Evolutionary conservation across 495 filamentous ascomycete species (phyloP).

Genomic region (Articulospora tetracladia): DNA sequence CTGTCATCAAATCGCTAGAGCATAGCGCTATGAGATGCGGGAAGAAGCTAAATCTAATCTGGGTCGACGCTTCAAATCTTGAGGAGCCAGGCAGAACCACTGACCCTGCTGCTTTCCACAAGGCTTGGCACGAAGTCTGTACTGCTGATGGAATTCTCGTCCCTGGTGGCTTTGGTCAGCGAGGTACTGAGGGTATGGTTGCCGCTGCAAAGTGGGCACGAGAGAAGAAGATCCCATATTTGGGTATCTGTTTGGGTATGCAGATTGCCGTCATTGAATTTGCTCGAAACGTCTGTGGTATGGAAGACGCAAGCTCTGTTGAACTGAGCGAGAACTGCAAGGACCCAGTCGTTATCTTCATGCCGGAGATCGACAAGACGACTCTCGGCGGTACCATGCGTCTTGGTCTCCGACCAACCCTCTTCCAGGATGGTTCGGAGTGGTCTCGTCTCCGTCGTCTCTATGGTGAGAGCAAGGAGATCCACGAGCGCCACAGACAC

Average conservation of each 20-base stretch:
- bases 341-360: constrained; percentile 44
- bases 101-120: constrained; percentile 73
- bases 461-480: constrained; percentile 57
- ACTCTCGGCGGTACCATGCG: constrained; percentile 91
- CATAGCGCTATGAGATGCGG: constrained; percentile 85
- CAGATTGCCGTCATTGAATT: constrained; percentile 91
- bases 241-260: constrained; percentile 94
- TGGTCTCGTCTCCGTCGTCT: constrained; percentile 76
- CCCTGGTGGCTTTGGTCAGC: constrained; percentile 80
- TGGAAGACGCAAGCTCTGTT: constrained; percentile 57
- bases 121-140: constrained; percentile 79
- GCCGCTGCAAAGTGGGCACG: constrained; percentile 78
- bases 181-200: constrained; percentile 89
- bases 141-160: constrained; percentile 62
- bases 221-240: constrained; percentile 72
- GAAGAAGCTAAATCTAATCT: constrained; percentile 74
- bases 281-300: constrained; percentile 65
- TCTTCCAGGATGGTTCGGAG: constrained; percentile 75
- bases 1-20: constrained; percentile 79
- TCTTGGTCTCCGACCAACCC: constrained; percentile 64
- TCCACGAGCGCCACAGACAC: constrained; percentile 77
- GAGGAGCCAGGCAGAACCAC: constrained; percentile 54
- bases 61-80: constrained; percentile 80
- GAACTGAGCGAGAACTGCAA: constrained; percentile 56
- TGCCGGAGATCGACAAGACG: constrained; percentile 79